A percentile compares a stretch with the other conserved stretches of the same genome.
These are phyloP conservation scores for Arthrobotrys sinensis DNA, from an alignment of 2,329 filamentous ascomycete species.

Conservation along the genomic window DNA sequence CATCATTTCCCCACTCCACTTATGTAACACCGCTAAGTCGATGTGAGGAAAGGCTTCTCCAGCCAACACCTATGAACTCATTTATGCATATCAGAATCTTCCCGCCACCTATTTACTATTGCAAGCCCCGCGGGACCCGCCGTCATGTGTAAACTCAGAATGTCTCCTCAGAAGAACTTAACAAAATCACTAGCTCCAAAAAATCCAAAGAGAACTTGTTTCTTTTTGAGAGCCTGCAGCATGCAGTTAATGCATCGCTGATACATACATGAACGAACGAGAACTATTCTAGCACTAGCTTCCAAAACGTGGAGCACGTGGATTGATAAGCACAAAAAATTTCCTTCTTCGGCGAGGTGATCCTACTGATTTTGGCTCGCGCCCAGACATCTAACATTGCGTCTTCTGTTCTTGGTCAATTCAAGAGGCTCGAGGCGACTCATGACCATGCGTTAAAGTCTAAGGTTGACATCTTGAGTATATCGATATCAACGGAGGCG, in stretches of 20 bases:
- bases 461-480: conserved; percentile 1
- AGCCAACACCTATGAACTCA: conserved; percentile 4
- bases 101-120: conserved; percentile 8
- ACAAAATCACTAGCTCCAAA: neutral
- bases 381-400: neutral
- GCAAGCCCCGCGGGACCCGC: conserved; percentile 40
- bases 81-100: conserved; percentile 11
- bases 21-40: conserved; percentile 6
- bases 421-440: neutral
- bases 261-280: conserved; percentile 19
- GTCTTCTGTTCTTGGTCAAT: neutral
- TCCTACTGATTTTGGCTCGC: neutral
- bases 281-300: conserved; percentile 3
- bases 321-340: conserved; percentile 16
- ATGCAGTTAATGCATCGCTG: conserved; percentile 19
- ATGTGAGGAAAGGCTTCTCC: neutral
- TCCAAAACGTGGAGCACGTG: neutral
- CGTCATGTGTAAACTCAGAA: conserved; percentile 23
- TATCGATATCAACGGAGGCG: conserved; percentile 1
- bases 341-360: conserved; percentile 13
- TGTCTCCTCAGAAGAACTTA: neutral
- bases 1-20: conserved; percentile 8
- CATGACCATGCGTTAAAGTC: neutral
- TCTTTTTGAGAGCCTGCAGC: conserved; percentile 1
- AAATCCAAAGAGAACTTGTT: neutral